Conservation (phyloP, 2,329 filamentous ascomycete species). For the Trichoderma breve region DNA sequence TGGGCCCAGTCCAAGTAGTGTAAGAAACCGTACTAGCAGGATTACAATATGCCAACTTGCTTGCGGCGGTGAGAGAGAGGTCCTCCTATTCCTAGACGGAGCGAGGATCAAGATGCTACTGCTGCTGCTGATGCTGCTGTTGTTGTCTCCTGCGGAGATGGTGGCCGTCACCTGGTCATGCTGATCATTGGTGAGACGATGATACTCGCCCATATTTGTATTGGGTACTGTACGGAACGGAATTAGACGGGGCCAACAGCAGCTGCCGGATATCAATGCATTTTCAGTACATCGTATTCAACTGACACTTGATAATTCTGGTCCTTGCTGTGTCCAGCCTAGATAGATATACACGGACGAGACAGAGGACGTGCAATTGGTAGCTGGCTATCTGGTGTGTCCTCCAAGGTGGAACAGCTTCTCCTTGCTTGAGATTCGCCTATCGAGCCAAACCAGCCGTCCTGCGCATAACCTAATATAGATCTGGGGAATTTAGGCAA, state of each 20-base stretch:
- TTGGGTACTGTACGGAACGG: neutral
- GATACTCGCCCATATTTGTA: neutral
- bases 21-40: neutral
- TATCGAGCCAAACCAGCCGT: neutral
- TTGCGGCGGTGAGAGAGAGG: constrained; percentile 6
- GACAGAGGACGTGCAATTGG: neutral
- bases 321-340: neutral
- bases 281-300: neutral
- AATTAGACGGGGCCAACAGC: neutral
- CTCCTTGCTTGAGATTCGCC: constrained; percentile 9
- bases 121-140: neutral
- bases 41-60: neutral
- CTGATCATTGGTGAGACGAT: constrained; percentile 10
- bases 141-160: neutral
- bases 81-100: constrained; percentile 3
- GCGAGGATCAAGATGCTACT: neutral
- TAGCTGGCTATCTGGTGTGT: neutral
- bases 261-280: neutral
- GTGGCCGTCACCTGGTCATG: constrained; percentile 5
- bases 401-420: neutral
- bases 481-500: constrained; percentile 15
- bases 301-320: neutral
- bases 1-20: neutral
- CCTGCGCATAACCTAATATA: constrained; percentile 10
- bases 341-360: neutral